Evolutionary conservation across 495 filamentous ascomycete genomes (phyloP).

Genomic region (Hyaloscypha variabilis): DNA sequence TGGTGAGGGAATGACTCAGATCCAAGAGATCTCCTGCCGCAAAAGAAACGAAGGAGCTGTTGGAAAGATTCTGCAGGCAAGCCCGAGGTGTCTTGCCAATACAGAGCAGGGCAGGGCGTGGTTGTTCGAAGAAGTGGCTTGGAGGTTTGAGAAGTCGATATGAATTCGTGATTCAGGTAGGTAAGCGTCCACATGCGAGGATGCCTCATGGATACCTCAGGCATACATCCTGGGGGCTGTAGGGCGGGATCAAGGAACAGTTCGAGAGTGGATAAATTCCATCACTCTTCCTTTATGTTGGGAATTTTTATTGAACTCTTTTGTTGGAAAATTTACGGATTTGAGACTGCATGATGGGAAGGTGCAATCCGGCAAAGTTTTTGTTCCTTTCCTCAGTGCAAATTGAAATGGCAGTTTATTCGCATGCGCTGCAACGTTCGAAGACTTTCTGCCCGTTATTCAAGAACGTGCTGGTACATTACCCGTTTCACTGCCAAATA

Average conservation of each 20-base stretch:
- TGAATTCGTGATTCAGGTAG: conserved; percentile 22
- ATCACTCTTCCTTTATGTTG: too few relatives aligned
- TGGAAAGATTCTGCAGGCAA: conserved; percentile 11
- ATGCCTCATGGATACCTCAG: too few relatives aligned
- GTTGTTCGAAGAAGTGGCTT: background rate
- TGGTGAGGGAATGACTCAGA: background rate
- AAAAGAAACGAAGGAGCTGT: background rate
- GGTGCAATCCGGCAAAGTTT: background rate
- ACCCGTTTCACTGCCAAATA: too few relatives aligned
- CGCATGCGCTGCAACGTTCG: too few relatives aligned
- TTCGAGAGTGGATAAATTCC: too few relatives aligned
- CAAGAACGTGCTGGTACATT: too few relatives aligned
- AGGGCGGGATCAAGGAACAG: too few relatives aligned
- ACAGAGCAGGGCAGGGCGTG: conserved; percentile 3
- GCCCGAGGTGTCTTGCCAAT: background rate
- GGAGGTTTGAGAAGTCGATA: conserved; percentile 9
- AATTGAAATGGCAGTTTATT: background rate
- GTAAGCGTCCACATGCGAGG: conserved; percentile 10
- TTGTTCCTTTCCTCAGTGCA: background rate
- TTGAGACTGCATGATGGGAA: background rate
- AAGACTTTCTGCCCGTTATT: too few relatives aligned
- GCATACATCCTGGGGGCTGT: too few relatives aligned
- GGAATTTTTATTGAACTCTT: too few relatives aligned
- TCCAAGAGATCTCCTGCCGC: background rate
- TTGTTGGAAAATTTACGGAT: background rate